Evolutionary conservation across 2,329 filamentous ascomycete species (phyloP).

Genomic region (Alternaria panax): DNA sequence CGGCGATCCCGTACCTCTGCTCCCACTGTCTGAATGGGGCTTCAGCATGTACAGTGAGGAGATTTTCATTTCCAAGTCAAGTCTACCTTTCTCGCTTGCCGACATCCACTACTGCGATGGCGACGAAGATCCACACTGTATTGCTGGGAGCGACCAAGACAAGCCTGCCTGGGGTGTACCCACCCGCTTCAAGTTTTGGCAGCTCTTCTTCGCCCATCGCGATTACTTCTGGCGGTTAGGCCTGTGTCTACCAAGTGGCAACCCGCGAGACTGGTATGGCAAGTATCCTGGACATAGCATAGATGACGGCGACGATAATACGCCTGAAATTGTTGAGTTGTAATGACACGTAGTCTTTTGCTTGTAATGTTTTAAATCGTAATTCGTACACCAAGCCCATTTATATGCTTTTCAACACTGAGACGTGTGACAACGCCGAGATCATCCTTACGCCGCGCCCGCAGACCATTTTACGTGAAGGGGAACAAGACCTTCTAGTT

Average conservation of each 20-base stretch:
- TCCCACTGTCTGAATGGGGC: conserved; percentile 88
- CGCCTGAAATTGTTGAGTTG: conserved; percentile 29
- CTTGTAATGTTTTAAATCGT: not conserved
- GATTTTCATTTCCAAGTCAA: conserved; percentile 78
- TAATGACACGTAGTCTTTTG: conserved; percentile 7
- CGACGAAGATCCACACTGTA: conserved; percentile 74
- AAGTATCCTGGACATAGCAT: conserved; percentile 45
- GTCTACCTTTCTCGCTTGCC: conserved; percentile 69
- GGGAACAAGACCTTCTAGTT: conserved; percentile 23
- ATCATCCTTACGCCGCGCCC: conserved; percentile 9
- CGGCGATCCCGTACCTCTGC: conserved; percentile 85
- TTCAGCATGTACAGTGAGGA: conserved; percentile 87
- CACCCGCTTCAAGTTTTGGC: conserved; percentile 80
- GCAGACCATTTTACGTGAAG: not conserved
- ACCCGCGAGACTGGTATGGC: conserved; percentile 71
- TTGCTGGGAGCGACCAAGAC: conserved; percentile 62
- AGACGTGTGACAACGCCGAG: conserved; percentile 10
- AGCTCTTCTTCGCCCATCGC: conserved; percentile 89
- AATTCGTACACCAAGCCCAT: conserved; percentile 3
- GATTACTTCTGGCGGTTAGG: conserved; percentile 98
- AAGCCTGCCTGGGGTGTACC: conserved; percentile 50
- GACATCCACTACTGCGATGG: conserved; percentile 79
- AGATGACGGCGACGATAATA: conserved; percentile 20
- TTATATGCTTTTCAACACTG: not conserved
- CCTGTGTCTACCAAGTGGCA: conserved; percentile 83